Percentiles rank a stretch among this genome's conserved stretches.
These are phyloP conservation scores for Aegilops umbellulata DNA, from an alignment of 176 grass and related monocot genomes.

Conservation along the genomic window DNA sequence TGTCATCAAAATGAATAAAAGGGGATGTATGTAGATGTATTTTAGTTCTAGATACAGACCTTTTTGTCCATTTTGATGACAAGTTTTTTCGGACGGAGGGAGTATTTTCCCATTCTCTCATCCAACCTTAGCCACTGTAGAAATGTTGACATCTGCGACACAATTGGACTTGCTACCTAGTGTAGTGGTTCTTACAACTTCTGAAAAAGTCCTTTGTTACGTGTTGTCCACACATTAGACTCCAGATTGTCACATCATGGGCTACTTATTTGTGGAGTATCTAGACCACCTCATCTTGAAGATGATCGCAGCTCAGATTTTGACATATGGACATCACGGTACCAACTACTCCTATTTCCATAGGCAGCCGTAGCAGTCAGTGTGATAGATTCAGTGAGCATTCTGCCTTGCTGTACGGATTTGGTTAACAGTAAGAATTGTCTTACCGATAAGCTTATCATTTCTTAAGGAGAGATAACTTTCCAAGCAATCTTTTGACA, in stretches of 20 bases:
- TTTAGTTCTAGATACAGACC: no score
- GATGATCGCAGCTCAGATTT: conserved; percentile 11
- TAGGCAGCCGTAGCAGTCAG: not conserved
- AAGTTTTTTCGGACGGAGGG: no score
- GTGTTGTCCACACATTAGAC: not conserved
- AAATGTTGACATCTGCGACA: not conserved
- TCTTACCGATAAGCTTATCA: not conserved
- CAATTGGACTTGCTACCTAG: not conserved
- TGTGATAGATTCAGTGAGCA: not conserved
- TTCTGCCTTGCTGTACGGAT: not conserved
- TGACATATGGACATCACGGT: not conserved
- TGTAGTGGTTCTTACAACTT: not conserved
- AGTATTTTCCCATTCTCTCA: no score
- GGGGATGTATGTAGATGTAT: no score
- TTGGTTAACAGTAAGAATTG: not conserved
- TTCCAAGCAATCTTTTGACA: conserved; percentile 7
- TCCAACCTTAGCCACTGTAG: not conserved
- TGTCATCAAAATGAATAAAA: no score
- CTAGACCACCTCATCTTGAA: not conserved
- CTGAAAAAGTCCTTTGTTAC: not conserved
- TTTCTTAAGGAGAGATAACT: not conserved
- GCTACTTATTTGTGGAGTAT: not conserved
- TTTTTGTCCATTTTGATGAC: no score
- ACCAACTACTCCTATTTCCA: not conserved
- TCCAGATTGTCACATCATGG: not conserved